These are phyloP conservation scores for Wickerhamiella vanderwaltii DNA, from an alignment of 805 yeast species.

Conservation along the genomic window DNA sequence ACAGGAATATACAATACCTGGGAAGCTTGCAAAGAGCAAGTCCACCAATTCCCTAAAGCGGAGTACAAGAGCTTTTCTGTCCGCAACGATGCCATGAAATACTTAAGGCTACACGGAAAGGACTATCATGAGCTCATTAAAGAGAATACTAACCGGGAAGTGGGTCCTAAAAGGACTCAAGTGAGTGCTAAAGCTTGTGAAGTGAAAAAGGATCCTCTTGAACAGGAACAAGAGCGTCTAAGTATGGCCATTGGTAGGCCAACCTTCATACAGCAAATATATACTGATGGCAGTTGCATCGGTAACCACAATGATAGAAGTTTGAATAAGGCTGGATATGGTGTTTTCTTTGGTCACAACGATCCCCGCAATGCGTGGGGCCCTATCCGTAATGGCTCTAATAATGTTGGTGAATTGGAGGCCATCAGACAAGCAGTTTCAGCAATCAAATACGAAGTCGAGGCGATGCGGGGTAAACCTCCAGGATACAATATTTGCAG, in stretches of 20 bases:
- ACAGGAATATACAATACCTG: conserved; percentile 51
- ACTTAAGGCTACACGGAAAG: too few relatives aligned
- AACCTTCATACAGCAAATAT: background rate
- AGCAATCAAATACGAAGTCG: conserved; percentile 17
- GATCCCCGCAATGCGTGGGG: conserved; percentile 43
- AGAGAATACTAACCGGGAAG: too few relatives aligned
- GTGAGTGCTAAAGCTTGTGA: too few relatives aligned
- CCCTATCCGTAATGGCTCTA: conserved; percentile 45
- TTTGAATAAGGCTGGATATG: conserved; percentile 49
- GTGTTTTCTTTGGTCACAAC: conserved; percentile 66
- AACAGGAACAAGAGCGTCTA: background rate
- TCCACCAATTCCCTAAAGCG: conserved; percentile 46
- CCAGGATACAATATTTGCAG: conserved; percentile 38
- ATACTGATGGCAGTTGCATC: conserved; percentile 5
- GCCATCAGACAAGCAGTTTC: conserved; percentile 52
- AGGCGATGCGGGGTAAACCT: too few relatives aligned
- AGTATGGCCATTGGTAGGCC: background rate
- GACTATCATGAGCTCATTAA: too few relatives aligned
- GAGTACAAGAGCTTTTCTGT: conserved; percentile 41
- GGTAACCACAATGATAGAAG: conserved; percentile 46
- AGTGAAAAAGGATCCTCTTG: background rate
- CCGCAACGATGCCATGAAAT: background rate
- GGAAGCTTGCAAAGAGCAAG: conserved; percentile 37
- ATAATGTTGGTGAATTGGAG: conserved; percentile 66
- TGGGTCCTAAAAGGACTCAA: too few relatives aligned